These are phyloP conservation scores for Globisporangium carolinianum DNA, from an alignment of 352 stramenopile genomes.

Conservation along the genomic window DNA sequence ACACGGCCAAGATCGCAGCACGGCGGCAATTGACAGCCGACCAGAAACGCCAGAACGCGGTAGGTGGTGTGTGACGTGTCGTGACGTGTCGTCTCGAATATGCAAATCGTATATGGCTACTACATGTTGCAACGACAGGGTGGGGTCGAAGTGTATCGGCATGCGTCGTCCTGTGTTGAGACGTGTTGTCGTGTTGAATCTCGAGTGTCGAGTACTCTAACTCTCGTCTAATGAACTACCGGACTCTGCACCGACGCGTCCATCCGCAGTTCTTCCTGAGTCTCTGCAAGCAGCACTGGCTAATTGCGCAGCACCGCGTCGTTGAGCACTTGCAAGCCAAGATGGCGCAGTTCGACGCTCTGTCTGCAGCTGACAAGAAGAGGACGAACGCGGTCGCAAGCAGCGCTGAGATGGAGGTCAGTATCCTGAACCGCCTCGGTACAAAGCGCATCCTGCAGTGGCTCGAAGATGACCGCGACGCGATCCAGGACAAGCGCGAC, in stretches of 20 bases:
- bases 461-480: constrained; percentile 67
- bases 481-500: constrained; percentile 54
- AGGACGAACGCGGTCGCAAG: constrained; percentile 19
- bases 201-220: neutral
- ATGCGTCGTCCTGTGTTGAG: too few species aligned
- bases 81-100: neutral
- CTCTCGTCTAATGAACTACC: too few species aligned
- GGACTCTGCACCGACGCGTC: neutral
- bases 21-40: constrained; percentile 50
- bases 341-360: constrained; percentile 24
- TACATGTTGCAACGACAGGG: too few species aligned
- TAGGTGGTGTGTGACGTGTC: constrained; percentile 5
- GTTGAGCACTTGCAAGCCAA: constrained; percentile 69
- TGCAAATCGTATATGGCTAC: too few species aligned
- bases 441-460: constrained; percentile 71
- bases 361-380: constrained; percentile 14
- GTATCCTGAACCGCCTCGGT: constrained; percentile 51
- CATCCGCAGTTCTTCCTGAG: constrained; percentile 40
- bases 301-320: constrained; percentile 58
- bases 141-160: too few species aligned
- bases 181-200: too few species aligned
- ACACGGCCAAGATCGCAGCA: constrained; percentile 80
- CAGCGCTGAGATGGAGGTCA: constrained; percentile 42
- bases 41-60: constrained; percentile 72
- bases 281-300: constrained; percentile 73